These are phyloP conservation scores for Stachybotrys chartarum DNA, from an alignment of 2,329 filamentous ascomycete species.

Conservation along the genomic window DNA sequence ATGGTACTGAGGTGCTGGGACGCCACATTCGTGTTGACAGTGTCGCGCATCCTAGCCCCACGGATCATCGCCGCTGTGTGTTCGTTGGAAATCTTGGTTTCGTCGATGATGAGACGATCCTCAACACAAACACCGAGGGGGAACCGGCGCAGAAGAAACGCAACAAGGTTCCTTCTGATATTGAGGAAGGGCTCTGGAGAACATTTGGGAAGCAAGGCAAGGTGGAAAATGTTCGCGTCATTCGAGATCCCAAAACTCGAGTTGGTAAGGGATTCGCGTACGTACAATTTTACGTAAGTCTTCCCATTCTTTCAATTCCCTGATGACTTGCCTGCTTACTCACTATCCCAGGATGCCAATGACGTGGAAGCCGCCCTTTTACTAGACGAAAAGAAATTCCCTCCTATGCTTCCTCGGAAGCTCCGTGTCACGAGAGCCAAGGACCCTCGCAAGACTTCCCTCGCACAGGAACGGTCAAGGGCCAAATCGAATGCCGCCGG, in stretches of 20 bases:
- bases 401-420: constrained; percentile 83
- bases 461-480: constrained; percentile 31
- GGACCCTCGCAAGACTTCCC: constrained; percentile 54
- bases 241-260: constrained; percentile 81
- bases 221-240: constrained; percentile 88
- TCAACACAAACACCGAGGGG: constrained; percentile 57
- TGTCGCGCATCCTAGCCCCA: constrained; percentile 76
- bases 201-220: constrained; percentile 68
- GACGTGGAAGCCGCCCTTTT: constrained; percentile 86
- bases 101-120: constrained; percentile 79
- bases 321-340: constrained; percentile 1
- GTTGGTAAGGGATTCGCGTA: constrained; percentile 97
- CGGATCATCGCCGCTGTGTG: constrained; percentile 82
- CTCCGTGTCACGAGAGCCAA: constrained; percentile 84
- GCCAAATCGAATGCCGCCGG: constrained; percentile 27
- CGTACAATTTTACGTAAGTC: constrained; percentile 75
- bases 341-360: constrained; percentile 59
- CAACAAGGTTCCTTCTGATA: constrained; percentile 69
- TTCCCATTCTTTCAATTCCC: background rate
- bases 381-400: constrained; percentile 84
- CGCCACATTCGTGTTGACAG: constrained; percentile 88
- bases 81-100: constrained; percentile 97
- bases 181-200: constrained; percentile 89
- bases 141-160: constrained; percentile 65
- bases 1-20: constrained; percentile 76